Base-by-base conservation (phyloP, 805 yeast species). In the Brettanomyces nanus region DNA sequence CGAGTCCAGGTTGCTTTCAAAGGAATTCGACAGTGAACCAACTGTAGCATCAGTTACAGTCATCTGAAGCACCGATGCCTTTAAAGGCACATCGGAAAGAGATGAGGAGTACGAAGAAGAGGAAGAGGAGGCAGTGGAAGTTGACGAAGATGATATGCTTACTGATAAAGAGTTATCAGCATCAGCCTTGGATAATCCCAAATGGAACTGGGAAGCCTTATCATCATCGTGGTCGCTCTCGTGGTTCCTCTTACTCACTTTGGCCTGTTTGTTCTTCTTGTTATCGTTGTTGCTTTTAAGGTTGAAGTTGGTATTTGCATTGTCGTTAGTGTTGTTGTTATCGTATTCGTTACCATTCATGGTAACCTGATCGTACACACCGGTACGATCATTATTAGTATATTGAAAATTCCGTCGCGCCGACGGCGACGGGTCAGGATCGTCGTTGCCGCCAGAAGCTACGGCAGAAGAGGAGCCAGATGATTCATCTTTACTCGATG, bases 1-100 rank as follows among this genome's bases (percentile, higher is more conserved):
- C 3, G 71, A 62, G 37, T 59, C 59, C 33, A 64, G 68, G 45
- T 66, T 63, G 36, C 70, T 63, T 21, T 67, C 73, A 4, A 62
- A 38, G 1, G 73, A 66, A 4, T 72, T 66, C 33, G 63, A 58
- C 14, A 45, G 45, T 9, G 44, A 49, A 15, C 18, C 40, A 47
- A 19, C 36, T 28, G 15, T 32, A 35, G 23, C 40, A n/a, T n/a
- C n/a, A n/a, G n/a, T n/a, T n/a, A n/a, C n/a, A n/a, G n/a, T n/a
- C n/a, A n/a, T n/a, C 42, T 22, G 41, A 43, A 5, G 26, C 11
- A 9, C 11, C 26, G 26, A 23, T 9, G 26, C 26, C 7, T 7
- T 7, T 15, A 14, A 13, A 10, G 30, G 17, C 7, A 28, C 14
- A 10, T 10, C 14, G 14, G 30, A 28, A n/a, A 62, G 29, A 52